phyloP scores from a whole-genome alignment of 208 protist genomes.

The Vickermania ingenoplastis region DNA sequence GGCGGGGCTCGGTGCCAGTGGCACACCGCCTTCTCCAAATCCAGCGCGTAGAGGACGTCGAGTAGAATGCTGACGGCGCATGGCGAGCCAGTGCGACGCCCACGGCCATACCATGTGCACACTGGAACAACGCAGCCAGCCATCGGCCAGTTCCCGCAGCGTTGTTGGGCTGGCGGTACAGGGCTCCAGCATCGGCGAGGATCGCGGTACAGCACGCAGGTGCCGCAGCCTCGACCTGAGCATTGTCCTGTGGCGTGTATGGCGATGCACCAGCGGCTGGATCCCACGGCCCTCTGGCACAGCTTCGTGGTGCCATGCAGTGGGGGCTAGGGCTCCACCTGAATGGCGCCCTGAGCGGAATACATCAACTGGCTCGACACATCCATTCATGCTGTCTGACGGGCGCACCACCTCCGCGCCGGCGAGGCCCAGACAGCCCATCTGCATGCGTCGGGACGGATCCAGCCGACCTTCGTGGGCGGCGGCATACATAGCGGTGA shows the following conservation, averaged over 20 bases:
- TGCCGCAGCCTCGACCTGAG: too few relatives aligned
- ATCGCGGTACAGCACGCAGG: too few relatives aligned
- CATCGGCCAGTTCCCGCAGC: not conserved
- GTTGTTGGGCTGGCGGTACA: too few relatives aligned
- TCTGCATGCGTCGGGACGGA: not conserved
- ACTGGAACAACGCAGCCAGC: not conserved
- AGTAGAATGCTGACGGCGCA: not conserved
- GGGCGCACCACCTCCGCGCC: not conserved
- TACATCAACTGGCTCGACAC: not conserved
- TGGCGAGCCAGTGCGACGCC: not conserved
- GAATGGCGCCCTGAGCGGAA: not conserved
- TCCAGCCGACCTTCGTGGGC: not conserved
- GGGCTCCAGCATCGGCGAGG: too few relatives aligned
- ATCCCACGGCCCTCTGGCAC: too few relatives aligned
- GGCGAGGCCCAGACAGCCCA: not conserved
- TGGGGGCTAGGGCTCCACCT: not conserved
- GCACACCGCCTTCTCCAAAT: not conserved
- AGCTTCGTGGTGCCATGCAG: too few relatives aligned
- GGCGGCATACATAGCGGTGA: not conserved
- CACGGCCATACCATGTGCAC: not conserved
- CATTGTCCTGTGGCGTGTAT: too few relatives aligned
- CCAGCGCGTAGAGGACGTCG: not conserved
- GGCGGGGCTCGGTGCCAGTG: not conserved
- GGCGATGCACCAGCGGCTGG: too few relatives aligned
- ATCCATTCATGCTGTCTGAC: not conserved